Conservation (phyloP, 2,329 filamentous ascomycete species). For the Decorospora gaudefroyi region DNA sequence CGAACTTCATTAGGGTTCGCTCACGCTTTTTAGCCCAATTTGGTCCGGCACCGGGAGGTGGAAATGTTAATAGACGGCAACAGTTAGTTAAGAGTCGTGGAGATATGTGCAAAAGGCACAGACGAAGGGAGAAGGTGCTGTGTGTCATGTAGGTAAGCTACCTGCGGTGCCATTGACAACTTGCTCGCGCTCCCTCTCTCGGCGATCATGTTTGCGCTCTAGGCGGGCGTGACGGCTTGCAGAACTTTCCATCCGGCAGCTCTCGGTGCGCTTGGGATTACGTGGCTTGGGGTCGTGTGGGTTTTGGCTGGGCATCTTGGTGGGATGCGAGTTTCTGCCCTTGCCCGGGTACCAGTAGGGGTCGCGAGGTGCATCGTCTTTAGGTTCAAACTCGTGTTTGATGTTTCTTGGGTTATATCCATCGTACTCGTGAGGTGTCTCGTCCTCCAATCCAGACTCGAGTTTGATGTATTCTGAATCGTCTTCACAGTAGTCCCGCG, state of each 20-base stretch:
- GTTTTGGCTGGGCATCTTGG: slow-evolving; percentile 2
- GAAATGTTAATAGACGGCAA: no score
- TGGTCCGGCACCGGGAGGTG: slow-evolving; percentile 3
- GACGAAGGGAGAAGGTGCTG: background rate
- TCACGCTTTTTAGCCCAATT: slow-evolving; percentile 14
- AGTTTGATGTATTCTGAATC: background rate
- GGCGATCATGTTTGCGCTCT: slow-evolving; percentile 4
- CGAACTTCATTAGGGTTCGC: slow-evolving; percentile 2
- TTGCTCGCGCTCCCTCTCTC: slow-evolving; percentile 3
- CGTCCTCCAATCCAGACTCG: background rate
- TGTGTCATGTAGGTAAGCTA: background rate
- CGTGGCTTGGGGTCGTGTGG: background rate
- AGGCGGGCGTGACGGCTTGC: background rate
- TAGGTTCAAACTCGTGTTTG: background rate
- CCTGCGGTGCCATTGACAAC: slow-evolving; percentile 1
- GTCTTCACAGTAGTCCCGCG: background rate
- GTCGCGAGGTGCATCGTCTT: background rate
- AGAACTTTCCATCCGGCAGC: background rate
- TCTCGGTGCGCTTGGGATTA: slow-evolving; percentile 3
- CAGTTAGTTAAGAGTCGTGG: no score
- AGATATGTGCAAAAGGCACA: no score
- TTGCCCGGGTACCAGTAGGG: slow-evolving; percentile 4
- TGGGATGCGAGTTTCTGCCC: slow-evolving; percentile 4
- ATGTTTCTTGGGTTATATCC: background rate
- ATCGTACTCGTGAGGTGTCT: background rate